Evolutionary conservation across 768 basidiomycete genomes (phyloP).

Genomic region (Lactarius indigo): DNA sequence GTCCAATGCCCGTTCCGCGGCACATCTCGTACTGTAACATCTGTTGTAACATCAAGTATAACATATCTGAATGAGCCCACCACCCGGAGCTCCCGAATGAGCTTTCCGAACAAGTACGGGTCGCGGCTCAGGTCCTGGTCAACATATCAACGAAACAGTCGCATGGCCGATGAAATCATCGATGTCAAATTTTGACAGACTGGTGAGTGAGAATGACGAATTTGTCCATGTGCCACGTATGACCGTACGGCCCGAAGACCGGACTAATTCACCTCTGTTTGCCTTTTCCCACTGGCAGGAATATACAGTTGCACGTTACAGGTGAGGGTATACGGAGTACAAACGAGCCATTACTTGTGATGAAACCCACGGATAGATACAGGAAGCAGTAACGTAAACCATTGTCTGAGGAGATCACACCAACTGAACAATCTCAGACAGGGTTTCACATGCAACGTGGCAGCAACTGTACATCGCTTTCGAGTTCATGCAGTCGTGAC

Average conservation of each 20-base stretch:
- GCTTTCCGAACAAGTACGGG: background rate
- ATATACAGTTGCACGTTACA: background rate
- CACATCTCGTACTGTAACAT: background rate
- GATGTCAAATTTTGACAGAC: background rate
- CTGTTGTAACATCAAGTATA: no score
- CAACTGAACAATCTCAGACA: background rate
- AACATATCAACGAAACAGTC: background rate
- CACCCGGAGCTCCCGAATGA: background rate
- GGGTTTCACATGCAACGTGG: background rate
- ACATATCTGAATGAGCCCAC: background rate
- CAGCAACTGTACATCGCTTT: background rate
- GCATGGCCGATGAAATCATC: background rate
- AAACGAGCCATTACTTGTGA: background rate
- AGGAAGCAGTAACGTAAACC: background rate
- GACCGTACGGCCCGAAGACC: background rate
- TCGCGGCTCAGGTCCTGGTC: background rate
- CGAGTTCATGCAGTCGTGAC: slow-evolving; percentile 20
- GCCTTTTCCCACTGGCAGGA: background rate
- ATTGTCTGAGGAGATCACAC: background rate
- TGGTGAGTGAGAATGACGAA: background rate
- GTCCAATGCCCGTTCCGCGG: background rate
- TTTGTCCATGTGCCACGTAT: background rate
- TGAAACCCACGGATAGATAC: background rate
- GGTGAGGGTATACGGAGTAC: background rate
- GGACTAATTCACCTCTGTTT: background rate